Percentiles rank a stretch among this genome's conserved stretches.
These are phyloP conservation scores for Fusarium sp. DNA, from an alignment of 2,329 filamentous ascomycete species.

Conservation along the genomic window DNA sequence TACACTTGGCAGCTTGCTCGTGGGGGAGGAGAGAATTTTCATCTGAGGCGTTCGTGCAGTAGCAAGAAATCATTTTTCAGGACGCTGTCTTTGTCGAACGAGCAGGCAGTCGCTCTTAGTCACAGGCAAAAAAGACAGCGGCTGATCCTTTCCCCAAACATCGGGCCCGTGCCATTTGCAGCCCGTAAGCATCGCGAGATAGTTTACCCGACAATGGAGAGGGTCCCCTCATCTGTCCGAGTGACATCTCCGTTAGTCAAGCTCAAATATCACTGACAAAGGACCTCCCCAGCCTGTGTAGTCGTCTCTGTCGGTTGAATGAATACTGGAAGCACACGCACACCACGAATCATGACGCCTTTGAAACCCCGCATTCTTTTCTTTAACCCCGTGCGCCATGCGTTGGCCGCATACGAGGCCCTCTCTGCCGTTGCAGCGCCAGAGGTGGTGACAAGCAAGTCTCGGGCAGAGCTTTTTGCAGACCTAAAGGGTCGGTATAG, in stretches of 20 bases:
- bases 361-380: conserved; percentile 37
- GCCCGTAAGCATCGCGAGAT: background rate
- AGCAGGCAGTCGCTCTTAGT: background rate
- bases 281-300: background rate
- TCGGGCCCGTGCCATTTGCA: background rate
- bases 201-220: background rate
- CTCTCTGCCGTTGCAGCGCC: conserved; percentile 16
- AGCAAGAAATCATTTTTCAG: too few relatives aligned
- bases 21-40: too few relatives aligned
- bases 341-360: background rate
- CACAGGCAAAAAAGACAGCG: background rate
- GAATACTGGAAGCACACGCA: background rate
- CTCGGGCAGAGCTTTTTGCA: conserved; percentile 27
- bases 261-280: background rate
- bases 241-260: background rate
- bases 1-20: too few relatives aligned
- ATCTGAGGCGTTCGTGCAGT: too few relatives aligned
- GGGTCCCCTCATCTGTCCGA: background rate
- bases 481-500: conserved; percentile 35
- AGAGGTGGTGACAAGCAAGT: conserved; percentile 37
- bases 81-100: too few relatives aligned
- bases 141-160: background rate
- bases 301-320: background rate
- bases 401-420: conserved; percentile 16
- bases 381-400: conserved; percentile 38